phyloP scores from a whole-genome alignment of 1,284 basidiomycete species.

The Afroboletus lepidellus region DNA sequence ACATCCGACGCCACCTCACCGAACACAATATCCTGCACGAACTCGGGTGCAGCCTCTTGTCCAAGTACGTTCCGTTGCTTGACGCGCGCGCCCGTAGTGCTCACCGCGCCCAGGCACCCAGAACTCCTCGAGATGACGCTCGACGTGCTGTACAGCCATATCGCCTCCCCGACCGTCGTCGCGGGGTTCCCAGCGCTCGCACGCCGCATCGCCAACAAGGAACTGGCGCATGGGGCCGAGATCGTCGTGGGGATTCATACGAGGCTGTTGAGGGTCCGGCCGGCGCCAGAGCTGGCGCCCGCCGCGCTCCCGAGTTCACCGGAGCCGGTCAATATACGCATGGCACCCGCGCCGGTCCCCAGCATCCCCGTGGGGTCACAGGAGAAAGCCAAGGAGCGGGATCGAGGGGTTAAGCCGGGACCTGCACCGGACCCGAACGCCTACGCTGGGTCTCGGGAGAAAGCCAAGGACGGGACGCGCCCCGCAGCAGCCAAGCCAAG shows the following conservation, averaged over 20 bases:
- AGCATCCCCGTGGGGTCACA: no score
- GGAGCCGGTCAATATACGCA: no score
- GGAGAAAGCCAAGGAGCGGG: no score
- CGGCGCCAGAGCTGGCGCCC: no score
- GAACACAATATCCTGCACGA: not conserved
- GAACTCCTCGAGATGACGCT: slow-evolving; percentile 27
- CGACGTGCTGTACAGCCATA: slow-evolving; percentile 22
- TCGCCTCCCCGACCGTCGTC: slow-evolving; percentile 18
- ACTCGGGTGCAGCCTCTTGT: not conserved
- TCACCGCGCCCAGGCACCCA: slow-evolving; percentile 13
- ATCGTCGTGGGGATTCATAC: slow-evolving; percentile 24
- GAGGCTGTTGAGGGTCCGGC: slow-evolving; percentile 20
- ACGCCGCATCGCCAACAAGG: slow-evolving; percentile 20
- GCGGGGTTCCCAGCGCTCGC: slow-evolving; percentile 13
- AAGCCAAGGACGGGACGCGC: no score
- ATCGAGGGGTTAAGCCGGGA: no score
- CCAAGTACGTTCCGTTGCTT: not conserved
- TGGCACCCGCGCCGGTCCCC: no score
- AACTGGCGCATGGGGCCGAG: slow-evolving; percentile 25
- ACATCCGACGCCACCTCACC: not conserved
- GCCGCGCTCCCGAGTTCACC: no score
- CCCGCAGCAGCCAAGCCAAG: no score
- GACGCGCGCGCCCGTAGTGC: not conserved
- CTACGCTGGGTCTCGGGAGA: no score
- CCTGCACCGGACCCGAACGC: no score